Evolutionary conservation across 164 flowering plant genomes (phyloP), one percentile per base, ranked within the genome.

Genomic region (Chloranthus sessilifolius): DNA sequence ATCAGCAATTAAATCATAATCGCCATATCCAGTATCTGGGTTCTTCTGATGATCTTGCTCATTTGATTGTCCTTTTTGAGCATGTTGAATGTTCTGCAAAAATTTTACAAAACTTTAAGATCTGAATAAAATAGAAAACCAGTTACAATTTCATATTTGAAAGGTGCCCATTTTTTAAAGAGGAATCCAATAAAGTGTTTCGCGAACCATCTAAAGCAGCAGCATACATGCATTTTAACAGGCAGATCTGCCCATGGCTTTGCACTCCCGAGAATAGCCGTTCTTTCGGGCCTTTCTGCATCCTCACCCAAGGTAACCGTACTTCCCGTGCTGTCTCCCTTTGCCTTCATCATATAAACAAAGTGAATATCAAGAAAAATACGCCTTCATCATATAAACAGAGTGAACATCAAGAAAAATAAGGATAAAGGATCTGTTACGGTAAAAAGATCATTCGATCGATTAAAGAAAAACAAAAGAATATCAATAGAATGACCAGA

Each of bases 171-270:
- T 12, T 7, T 33, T 33, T 7, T 7, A 33, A 47, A 47, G 51
- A 16, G 30, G 37, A 27, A 47, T 2, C 10, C 16, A 19, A 29
- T 4, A 29, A 31, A 17, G 22, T 19, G 40, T 19, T 34, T 11
- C 33, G 22, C 46, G 33, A 24, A 56, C 7, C 30, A 27, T 27
- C 17, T 31, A 30, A 38, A 7, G n/a, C 47, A 8, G 34, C 15
- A 7, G 25, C 68, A 17, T 60, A 75, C 75, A 40, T 39, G 74
- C 58, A 68, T 33, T 66, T 77, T 83, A 53, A 50, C 61, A 29
- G 73, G 55, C 34, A 67, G 49, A 65, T 79, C 82, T 38, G 67
- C 26, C 86, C 79, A 76, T 52, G 79, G 59, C 40, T 76, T 71
- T 45, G 74, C 68, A 48, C 70, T 51, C 50, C 68, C 56, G 42